These are phyloP conservation scores for Ochetophila trinervis DNA, from an alignment of 306 rosid species.

Conservation along the genomic window DNA sequence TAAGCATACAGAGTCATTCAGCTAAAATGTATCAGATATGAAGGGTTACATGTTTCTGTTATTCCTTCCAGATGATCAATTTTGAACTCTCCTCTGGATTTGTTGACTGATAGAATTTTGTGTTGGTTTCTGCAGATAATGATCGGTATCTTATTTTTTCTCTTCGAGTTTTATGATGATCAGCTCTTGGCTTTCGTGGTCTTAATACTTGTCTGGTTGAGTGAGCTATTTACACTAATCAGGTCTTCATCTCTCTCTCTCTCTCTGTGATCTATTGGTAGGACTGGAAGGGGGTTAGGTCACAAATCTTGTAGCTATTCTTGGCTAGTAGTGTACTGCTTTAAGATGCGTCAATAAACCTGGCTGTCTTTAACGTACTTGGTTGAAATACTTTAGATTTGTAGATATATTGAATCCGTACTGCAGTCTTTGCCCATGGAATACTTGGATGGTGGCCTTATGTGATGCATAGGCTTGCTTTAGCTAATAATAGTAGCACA, in stretches of 20 bases:
- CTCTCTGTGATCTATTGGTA: too few species aligned
- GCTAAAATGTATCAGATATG: not conserved
- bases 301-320: not conserved
- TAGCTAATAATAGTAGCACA: not conserved
- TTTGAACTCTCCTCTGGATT: not conserved
- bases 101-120: slow-evolving; percentile 16
- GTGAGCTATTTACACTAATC: slow-evolving; percentile 87
- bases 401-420: too few species aligned
- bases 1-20: slow-evolving; percentile 34
- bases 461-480: not conserved
- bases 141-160: slow-evolving; percentile 95
- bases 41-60: slow-evolving; percentile 2
- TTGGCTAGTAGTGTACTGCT: not conserved
- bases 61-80: slow-evolving; percentile 4
- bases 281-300: too few species aligned
- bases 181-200: slow-evolving; percentile 95
- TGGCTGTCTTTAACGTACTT: not conserved
- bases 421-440: too few species aligned
- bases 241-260: slow-evolving; percentile 48
- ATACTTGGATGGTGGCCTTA: not conserved
- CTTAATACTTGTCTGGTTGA: slow-evolving; percentile 94
- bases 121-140: slow-evolving; percentile 69
- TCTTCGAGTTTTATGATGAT: slow-evolving; percentile 94
- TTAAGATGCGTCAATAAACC: not conserved
- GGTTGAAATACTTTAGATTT: too few species aligned